Evolutionary conservation across 495 filamentous ascomycete genomes (phyloP).

Genomic region (Elaphomyces granulatus): DNA sequence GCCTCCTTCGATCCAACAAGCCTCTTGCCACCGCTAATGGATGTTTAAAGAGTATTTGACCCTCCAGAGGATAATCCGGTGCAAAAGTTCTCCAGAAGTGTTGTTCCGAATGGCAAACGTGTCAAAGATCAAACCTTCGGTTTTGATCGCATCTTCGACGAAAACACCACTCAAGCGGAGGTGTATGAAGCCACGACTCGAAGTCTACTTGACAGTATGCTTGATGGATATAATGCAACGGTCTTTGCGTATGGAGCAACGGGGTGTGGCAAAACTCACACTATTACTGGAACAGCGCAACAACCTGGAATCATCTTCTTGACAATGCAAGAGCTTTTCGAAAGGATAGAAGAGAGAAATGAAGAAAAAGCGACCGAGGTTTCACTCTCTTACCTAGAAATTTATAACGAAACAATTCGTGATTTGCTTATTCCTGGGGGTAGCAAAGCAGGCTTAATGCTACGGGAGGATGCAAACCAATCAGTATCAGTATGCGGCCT

Average conservation of each 20-base stretch:
- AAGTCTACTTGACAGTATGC: constrained; percentile 76
- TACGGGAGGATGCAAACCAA: constrained; percentile 90
- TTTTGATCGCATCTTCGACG: constrained; percentile 95
- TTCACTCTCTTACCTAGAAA: constrained; percentile 91
- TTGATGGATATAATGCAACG: constrained; percentile 97
- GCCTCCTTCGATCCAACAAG: constrained; percentile 19
- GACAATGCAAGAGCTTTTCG: constrained; percentile 97
- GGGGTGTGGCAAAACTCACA: constrained; percentile 96
- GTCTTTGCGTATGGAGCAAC: constrained; percentile 98
- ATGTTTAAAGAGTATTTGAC: constrained; percentile 66
- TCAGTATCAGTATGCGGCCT: constrained; percentile 85
- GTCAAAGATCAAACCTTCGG: constrained; percentile 97
- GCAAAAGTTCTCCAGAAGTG: constrained; percentile 73
- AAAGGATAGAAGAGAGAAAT: constrained; percentile 74
- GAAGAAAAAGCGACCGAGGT: constrained; percentile 81
- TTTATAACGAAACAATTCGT: constrained; percentile 98
- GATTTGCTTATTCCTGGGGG: constrained; percentile 81
- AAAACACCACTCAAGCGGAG: constrained; percentile 82
- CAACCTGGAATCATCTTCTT: constrained; percentile 97
- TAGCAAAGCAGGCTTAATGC: constrained; percentile 76
- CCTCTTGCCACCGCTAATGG: background rate
- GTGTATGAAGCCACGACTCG: constrained; percentile 93
- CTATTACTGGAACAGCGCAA: constrained; percentile 87
- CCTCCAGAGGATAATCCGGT: constrained; percentile 93
- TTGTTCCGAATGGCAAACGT: constrained; percentile 74